Percentiles rank a stretch among this genome's conserved stretches.
Conservation (phyloP, 2,329 filamentous ascomycete species). For the Helotiales sp. region DNA sequence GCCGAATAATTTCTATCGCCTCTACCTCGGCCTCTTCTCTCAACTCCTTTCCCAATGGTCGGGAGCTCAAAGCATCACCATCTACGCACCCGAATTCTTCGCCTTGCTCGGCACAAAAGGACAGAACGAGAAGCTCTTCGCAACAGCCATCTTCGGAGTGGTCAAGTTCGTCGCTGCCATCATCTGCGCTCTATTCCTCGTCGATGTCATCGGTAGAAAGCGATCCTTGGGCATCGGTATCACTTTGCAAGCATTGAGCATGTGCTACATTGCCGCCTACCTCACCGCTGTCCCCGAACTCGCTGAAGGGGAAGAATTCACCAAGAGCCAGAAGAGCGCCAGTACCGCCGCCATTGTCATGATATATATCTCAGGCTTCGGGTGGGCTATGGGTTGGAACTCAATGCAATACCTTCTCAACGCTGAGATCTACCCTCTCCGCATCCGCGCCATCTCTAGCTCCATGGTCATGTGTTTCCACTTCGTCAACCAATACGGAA, state of each 20-base stretch:
- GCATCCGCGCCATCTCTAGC: constrained; percentile 71
- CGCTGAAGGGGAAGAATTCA: constrained; percentile 48
- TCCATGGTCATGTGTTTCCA: constrained; percentile 76
- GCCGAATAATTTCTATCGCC: constrained; percentile 69
- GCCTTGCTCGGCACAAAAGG: constrained; percentile 68
- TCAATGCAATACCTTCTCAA: constrained; percentile 77
- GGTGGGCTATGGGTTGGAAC: constrained; percentile 74
- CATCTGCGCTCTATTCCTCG: constrained; percentile 73
- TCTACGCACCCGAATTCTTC: constrained; percentile 76
- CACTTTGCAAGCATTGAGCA: constrained; percentile 57
- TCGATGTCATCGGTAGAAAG: constrained; percentile 78
- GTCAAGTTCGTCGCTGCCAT: constrained; percentile 69
- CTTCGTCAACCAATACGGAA: constrained; percentile 78
- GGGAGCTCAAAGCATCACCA: constrained; percentile 71
- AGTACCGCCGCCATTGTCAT: constrained; percentile 70
- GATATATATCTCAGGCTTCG: constrained; percentile 69
- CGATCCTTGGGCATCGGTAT: constrained; percentile 62
- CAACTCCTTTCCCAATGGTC: constrained; percentile 75
- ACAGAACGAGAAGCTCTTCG: constrained; percentile 66
- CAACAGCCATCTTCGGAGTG: constrained; percentile 75
- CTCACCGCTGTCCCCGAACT: constrained; percentile 62
- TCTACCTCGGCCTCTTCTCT: constrained; percentile 67
- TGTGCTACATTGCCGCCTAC: constrained; percentile 64
- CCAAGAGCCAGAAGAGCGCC: constrained; percentile 48
- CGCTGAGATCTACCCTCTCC: constrained; percentile 73